Conservation (phyloP, 2,329 filamentous ascomycete genomes). For the Sporothrix pallida region DNA sequence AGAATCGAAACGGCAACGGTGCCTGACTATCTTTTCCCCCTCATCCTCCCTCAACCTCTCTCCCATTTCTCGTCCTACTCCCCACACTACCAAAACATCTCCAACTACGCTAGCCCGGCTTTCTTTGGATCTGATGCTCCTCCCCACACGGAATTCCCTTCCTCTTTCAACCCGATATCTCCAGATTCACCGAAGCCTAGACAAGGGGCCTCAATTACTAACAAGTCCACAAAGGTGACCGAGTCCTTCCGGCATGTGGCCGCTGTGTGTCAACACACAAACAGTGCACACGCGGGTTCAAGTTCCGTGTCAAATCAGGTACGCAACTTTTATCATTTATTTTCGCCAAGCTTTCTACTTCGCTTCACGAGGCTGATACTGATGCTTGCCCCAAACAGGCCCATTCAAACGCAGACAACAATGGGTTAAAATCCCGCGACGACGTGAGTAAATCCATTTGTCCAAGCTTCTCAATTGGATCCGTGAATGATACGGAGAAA, state of each 20-base stretch:
- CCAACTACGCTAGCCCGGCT: neutral
- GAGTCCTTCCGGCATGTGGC: slow-evolving; percentile 46
- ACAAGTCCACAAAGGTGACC: slow-evolving; percentile 46
- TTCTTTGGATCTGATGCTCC: neutral
- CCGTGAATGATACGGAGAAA: neutral
- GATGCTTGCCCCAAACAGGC: slow-evolving; percentile 35
- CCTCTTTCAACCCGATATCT: neutral
- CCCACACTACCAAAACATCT: neutral
- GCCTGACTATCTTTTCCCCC: slow-evolving; percentile 2
- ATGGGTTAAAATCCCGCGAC: slow-evolving; percentile 45
- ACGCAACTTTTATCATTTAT: neutral
- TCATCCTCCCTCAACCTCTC: neutral
- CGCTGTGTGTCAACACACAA: slow-evolving; percentile 42
- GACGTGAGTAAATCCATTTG: slow-evolving; percentile 36
- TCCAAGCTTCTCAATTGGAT: no score
- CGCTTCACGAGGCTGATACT: neutral
- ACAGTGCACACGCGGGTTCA: slow-evolving; percentile 44
- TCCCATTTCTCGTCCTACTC: neutral
- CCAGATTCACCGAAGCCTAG: neutral
- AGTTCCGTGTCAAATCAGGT: slow-evolving; percentile 44
- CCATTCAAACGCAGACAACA: slow-evolving; percentile 43
- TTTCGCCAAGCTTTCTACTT: neutral
- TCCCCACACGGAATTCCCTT: neutral
- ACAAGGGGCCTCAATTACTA: neutral
- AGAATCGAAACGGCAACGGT: neutral